Conservation (phyloP, 345 rosid species). For the Lepidium africanum region DNA sequence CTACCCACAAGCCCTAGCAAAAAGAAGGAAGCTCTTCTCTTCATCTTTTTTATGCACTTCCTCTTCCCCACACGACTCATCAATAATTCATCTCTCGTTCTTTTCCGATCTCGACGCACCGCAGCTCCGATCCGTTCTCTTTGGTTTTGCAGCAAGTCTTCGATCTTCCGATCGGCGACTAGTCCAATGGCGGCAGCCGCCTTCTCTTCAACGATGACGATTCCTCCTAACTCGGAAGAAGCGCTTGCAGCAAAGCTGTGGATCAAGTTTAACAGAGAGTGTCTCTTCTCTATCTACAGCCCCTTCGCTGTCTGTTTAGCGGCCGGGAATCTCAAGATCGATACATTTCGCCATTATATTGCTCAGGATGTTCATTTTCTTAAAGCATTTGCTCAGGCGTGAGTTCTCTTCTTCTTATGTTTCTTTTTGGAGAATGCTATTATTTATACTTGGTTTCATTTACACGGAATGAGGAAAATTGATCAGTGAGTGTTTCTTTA, state of each 20-base stretch:
- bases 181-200: slow-evolving; percentile 31
- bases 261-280: slow-evolving; percentile 63
- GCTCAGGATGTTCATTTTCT: slow-evolving; percentile 85
- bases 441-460: background rate
- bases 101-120: slow-evolving; percentile 17
- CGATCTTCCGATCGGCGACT: slow-evolving; percentile 29
- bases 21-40: background rate
- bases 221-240: slow-evolving; percentile 41
- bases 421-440: background rate
- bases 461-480: background rate
- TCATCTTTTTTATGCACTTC: slow-evolving; percentile 34
- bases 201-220: slow-evolving; percentile 24
- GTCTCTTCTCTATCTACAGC: slow-evolving; percentile 57
- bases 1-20: background rate
- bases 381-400: slow-evolving; percentile 87
- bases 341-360: slow-evolving; percentile 64
- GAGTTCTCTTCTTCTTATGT: slow-evolving; percentile 26
- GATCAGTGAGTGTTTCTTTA: background rate
- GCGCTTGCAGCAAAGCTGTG: slow-evolving; percentile 60
- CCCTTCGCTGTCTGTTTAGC: slow-evolving; percentile 74
- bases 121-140: slow-evolving; percentile 15
- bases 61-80: slow-evolving; percentile 20
- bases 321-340: slow-evolving; percentile 68
- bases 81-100: slow-evolving; percentile 8
- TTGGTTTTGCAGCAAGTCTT: slow-evolving; percentile 1